Evolutionary conservation across 345 rosid genomes (phyloP).

Genomic region (Hibiscus tridactylites): DNA sequence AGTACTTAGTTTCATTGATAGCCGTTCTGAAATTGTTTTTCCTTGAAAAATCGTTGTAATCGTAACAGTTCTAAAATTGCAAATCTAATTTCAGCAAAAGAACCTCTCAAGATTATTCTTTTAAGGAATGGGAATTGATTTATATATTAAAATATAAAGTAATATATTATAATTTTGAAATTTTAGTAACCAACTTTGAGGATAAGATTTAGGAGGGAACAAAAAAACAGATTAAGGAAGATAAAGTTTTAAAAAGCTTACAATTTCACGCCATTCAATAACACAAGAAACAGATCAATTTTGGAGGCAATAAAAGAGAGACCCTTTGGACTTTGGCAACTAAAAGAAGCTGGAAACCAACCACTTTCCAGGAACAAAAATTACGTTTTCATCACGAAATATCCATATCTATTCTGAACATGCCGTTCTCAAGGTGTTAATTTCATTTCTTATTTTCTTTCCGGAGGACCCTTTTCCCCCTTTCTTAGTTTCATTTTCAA

Average conservation of each 20-base stretch:
- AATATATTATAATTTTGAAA: neutral
- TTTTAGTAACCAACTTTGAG: neutral
- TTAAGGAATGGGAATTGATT: neutral
- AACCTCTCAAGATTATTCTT: neutral
- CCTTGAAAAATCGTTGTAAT: too few relatives aligned
- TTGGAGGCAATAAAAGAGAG: neutral
- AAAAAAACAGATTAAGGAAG: too few relatives aligned
- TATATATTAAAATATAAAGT: neutral
- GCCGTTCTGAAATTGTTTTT: too few relatives aligned
- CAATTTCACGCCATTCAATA: neutral
- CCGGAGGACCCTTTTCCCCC: too few relatives aligned
- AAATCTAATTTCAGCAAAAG: neutral
- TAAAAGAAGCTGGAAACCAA: conserved; percentile 12
- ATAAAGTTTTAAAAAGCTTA: neutral
- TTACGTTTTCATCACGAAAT: neutral
- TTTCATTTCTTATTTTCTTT: neutral
- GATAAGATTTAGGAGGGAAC: neutral
- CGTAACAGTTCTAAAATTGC: neutral
- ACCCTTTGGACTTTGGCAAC: conserved; percentile 15
- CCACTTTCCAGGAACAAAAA: conserved; percentile 18
- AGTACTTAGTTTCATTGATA: conserved; percentile 34
- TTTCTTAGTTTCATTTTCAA: neutral
- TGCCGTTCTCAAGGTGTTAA: conserved; percentile 44
- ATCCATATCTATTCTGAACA: conserved; percentile 15
- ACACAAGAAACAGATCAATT: neutral